These are phyloP conservation scores for Chrysopogon serrulatus DNA, from an alignment of 176 grass and related monocot genomes.

Conservation along the genomic window DNA sequence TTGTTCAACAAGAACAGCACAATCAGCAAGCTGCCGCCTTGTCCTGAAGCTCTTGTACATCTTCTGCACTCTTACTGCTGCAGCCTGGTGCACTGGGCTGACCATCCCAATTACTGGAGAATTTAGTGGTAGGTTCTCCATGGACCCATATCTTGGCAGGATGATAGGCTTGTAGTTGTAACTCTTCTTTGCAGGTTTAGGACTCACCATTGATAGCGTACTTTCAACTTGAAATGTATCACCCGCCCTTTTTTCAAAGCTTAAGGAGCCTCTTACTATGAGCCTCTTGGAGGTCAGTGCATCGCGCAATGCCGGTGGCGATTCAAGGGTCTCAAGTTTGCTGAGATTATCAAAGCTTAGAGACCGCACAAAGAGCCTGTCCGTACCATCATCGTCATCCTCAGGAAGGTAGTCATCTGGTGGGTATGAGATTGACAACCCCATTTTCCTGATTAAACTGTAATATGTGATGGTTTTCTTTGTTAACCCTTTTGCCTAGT, in stretches of 20 bases:
- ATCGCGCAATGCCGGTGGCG: slow-evolving; percentile 6
- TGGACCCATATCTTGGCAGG: slow-evolving; percentile 29
- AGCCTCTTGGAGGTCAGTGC: slow-evolving; percentile 33
- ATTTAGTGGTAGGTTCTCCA: slow-evolving; percentile 35
- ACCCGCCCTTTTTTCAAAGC: slow-evolving; percentile 49
- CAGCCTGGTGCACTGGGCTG: slow-evolving; percentile 58
- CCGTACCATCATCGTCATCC: slow-evolving; percentile 39
- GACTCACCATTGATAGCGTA: slow-evolving; percentile 34
- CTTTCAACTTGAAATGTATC: slow-evolving; percentile 44
- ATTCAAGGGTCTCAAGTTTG: slow-evolving; percentile 32
- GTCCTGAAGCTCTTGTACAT: slow-evolving; percentile 90
- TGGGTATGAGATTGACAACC: slow-evolving; percentile 66
- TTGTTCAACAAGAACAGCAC: slow-evolving; percentile 87
- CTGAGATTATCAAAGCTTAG: slow-evolving; percentile 49
- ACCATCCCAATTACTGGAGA: slow-evolving; percentile 38
- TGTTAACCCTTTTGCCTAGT: background rate
- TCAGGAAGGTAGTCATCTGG: slow-evolving; percentile 45
- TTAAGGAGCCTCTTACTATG: slow-evolving; percentile 49
- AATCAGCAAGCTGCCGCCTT: slow-evolving; percentile 84
- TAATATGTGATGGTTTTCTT: background rate
- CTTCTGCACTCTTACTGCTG: slow-evolving; percentile 80
- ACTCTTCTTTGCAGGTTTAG: slow-evolving; percentile 28
- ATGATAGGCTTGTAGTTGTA: slow-evolving; percentile 22
- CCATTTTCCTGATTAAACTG: slow-evolving; percentile 45
- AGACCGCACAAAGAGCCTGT: slow-evolving; percentile 49